Conservation (phyloP, 768 basidiomycete species). For the Mycena epipterygia region DNA sequence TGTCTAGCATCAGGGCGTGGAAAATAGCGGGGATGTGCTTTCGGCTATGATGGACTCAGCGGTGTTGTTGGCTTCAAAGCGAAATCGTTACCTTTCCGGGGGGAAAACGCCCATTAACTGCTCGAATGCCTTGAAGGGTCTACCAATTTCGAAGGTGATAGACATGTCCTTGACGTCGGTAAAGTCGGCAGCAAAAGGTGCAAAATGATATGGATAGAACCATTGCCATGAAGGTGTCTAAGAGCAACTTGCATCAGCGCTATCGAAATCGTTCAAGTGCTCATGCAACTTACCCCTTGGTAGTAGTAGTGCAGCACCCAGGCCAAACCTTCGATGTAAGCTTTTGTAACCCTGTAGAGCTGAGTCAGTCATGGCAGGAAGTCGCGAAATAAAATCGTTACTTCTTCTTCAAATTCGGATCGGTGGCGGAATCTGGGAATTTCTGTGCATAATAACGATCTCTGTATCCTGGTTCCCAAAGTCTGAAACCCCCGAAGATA, state of each 20-base stretch:
- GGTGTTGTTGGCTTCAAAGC: slow-evolving; percentile 20
- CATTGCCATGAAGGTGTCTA: slow-evolving; percentile 97
- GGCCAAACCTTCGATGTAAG: slow-evolving; percentile 93
- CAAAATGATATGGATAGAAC: slow-evolving; percentile 99
- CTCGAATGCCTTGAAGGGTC: slow-evolving; percentile 97
- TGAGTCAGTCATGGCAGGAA: slow-evolving; percentile 1
- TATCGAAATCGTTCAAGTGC: not conserved
- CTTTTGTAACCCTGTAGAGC: slow-evolving; percentile 73
- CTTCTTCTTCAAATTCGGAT: slow-evolving; percentile 80
- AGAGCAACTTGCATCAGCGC: slow-evolving; percentile 30
- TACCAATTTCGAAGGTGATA: slow-evolving; percentile 82
- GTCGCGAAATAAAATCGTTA: slow-evolving; percentile 45
- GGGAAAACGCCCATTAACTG: slow-evolving; percentile 99
- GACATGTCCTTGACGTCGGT: slow-evolving; percentile 82
- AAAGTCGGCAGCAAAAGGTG: slow-evolving; percentile 97
- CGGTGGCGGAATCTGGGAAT: slow-evolving; percentile 82
- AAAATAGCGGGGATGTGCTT: slow-evolving; percentile 90
- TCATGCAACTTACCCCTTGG: slow-evolving; percentile 80
- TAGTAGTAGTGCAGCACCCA: slow-evolving; percentile 99
- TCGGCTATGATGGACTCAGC: slow-evolving; percentile 64
- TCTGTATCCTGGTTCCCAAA: slow-evolving; percentile 97
- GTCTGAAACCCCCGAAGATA: slow-evolving; percentile 59
- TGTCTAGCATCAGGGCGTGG: slow-evolving; percentile 88
- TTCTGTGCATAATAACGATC: slow-evolving; percentile 96
- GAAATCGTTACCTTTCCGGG: slow-evolving; percentile 77